phyloP scores from a whole-genome alignment of 768 basidiomycete species.

The Boletus coccyginus region DNA sequence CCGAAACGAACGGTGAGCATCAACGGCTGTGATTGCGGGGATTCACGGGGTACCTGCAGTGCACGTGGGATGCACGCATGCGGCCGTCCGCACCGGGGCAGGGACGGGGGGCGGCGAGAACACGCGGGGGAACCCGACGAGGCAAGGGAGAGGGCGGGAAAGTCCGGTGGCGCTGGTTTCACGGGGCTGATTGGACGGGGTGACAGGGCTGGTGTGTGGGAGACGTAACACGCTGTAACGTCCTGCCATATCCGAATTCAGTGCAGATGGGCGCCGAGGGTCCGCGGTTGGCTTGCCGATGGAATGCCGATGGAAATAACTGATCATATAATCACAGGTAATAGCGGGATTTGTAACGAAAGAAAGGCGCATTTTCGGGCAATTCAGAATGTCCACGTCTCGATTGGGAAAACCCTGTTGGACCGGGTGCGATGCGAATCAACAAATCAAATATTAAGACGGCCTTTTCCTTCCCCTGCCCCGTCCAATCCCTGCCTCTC shows the following conservation, averaged over 20 bases:
- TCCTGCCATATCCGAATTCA: slow-evolving; percentile 19
- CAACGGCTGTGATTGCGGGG: slow-evolving; percentile 4
- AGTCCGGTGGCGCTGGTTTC: slow-evolving; percentile 28
- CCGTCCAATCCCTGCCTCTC: slow-evolving; percentile 25
- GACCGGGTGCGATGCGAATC: slow-evolving; percentile 34
- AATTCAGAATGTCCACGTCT: slow-evolving; percentile 13
- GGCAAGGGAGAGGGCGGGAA: slow-evolving; percentile 9
- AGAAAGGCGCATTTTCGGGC: slow-evolving; percentile 22
- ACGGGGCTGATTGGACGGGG: slow-evolving; percentile 5
- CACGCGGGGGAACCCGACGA: slow-evolving; percentile 18
- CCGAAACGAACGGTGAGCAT: background rate
- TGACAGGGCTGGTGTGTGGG: slow-evolving; percentile 24
- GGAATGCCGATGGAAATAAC: slow-evolving; percentile 25
- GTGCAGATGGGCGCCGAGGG: slow-evolving; percentile 24
- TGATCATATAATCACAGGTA: slow-evolving; percentile 29
- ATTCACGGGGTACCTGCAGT: background rate
- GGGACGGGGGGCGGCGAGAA: slow-evolving; percentile 13
- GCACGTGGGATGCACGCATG: slow-evolving; percentile 6
- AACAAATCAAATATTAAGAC: slow-evolving; percentile 40
- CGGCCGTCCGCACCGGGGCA: background rate
- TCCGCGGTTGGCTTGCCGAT: slow-evolving; percentile 33
- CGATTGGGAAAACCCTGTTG: slow-evolving; percentile 16
- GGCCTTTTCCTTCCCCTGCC: slow-evolving; percentile 20
- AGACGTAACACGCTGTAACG: slow-evolving; percentile 24
- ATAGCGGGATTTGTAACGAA: slow-evolving; percentile 33